Conservation (phyloP, 2,329 filamentous ascomycete genomes). For the Verticillium nubilum region DNA sequence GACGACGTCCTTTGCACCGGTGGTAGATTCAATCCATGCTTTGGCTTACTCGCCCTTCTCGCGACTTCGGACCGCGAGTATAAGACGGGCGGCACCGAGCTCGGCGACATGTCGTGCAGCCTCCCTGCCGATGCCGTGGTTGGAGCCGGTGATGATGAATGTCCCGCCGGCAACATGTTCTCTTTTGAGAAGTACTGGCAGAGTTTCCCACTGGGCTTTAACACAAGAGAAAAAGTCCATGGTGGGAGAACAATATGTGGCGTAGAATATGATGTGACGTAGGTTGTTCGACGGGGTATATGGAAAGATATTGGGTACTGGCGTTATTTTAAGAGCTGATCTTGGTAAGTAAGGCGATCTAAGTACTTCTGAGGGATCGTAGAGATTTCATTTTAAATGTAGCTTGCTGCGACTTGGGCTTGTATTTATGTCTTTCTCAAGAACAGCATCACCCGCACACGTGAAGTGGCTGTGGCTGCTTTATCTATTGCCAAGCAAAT, state of each 20-base stretch:
- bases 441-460: too few species aligned
- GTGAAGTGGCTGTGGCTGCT: too few species aligned
- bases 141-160: constrained; percentile 27
- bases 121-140: constrained; percentile 27
- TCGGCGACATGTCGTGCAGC: constrained; percentile 24
- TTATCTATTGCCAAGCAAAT: too few species aligned
- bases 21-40: constrained; percentile 1
- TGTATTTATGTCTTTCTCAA: too few species aligned
- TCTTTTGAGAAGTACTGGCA: neutral
- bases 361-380: too few species aligned
- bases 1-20: neutral
- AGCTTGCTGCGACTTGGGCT: too few species aligned
- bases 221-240: neutral
- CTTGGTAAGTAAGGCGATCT: too few species aligned
- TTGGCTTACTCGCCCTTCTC: constrained; percentile 5
- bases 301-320: too few species aligned
- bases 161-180: constrained; percentile 1
- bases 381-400: too few species aligned
- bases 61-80: constrained; percentile 22
- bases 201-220: neutral
- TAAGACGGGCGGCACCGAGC: constrained; percentile 22
- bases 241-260: neutral
- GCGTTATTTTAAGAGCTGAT: too few species aligned
- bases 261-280: too few species aligned
- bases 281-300: too few species aligned